Base-by-base conservation (phyloP, 352 stramenopile species). In the Globisporangium ultimum region DNA sequence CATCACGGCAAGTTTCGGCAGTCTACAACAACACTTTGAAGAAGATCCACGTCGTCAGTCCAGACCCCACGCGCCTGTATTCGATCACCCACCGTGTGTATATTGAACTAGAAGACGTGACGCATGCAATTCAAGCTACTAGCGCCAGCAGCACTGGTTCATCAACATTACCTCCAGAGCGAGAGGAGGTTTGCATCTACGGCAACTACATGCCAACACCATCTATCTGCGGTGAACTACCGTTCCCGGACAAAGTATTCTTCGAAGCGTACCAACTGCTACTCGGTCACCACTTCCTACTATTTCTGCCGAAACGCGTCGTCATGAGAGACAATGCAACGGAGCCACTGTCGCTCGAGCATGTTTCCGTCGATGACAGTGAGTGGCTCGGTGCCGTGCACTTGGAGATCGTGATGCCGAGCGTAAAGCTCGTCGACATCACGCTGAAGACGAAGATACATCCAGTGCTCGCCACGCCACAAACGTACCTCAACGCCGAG, bases 251-350 rank as follows among this genome's bases (percentile, higher is more conserved):
- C 1, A 58, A 77, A 9, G 58, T 83, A 8, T 88, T 58, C 47
- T 64, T 87, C 10, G 50, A 49, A 9, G 32, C 52, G 14, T 46
- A 70, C 22, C 38, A 20, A 13, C 34, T 74, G 1, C 5, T 32
- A 0, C 42, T 71, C 48, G 76, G 74, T 0, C 70, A 76, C 43
- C 76, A 87, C 38, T 42, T 85, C 9, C 24, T 89, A 12, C 66
- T 75, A 38, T 74, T 89, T 40, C 57, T 66, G 3, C 18, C 46
- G 48, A 18, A 40, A 60, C 22, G 21, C 47, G 12, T 18, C 15
- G 21, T 34, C 11, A 43, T 17, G 38, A 43, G 38, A 17, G 48
- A 32, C 17, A 36, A 22, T 18, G 10, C 38, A 14, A 12, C n/a
- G 8, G 28, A 64, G n/a, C 36, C 38, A 17, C 38, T 17, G 38